Evolutionary conservation across 2,329 filamentous ascomycete species (phyloP), one percentile per base, ranked within the genome.

Genomic region (Penicillium paneum): DNA sequence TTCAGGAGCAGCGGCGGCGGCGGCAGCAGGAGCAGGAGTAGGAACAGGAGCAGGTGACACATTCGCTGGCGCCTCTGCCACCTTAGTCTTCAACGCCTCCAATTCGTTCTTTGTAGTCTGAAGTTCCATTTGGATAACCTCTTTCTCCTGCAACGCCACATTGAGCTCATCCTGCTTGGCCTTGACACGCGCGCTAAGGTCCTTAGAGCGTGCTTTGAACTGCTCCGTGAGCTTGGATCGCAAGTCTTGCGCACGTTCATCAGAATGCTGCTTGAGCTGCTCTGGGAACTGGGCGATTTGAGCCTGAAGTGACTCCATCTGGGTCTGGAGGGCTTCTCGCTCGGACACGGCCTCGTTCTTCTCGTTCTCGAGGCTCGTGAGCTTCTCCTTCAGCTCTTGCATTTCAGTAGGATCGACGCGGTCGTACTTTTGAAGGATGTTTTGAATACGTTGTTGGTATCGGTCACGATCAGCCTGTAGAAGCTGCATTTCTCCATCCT

Each of bases 381-480:
- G 83, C 55, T 87, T 86, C 67, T 89, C 85, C 76, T 94, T 96
- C 54, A 99, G 81, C 56, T 88, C 86, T 65, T 97, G 93, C 69
- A 97, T 83, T 68, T 97, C 93, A 3, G 90, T 90, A 40, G 94
- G 93, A 68, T 99, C 94, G 49, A 95, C 90, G 52, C 93, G 90
- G 63, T 96, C 92, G 68, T 97, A 97, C 71, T 96, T 97, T 62
- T 91, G 91, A 47, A 99, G 83, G 58, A 99, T 97, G 64, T 95
- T 90, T 69, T 97, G 91, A 1, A 91, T 95, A 24, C 94, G 88
- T 78, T 97, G 93, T 74, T 96, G 91, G 90, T 93, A 97, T 54
- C 90, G 85, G 69, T 97, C 93, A 15, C 94, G 87, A 69, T 97
- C 93, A 65, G 94, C 89, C 62, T 95, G 89, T 10, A 97, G 81